Conservation (phyloP, 345 rosid genomes). For the Arabidopsis suecica region DNA sequence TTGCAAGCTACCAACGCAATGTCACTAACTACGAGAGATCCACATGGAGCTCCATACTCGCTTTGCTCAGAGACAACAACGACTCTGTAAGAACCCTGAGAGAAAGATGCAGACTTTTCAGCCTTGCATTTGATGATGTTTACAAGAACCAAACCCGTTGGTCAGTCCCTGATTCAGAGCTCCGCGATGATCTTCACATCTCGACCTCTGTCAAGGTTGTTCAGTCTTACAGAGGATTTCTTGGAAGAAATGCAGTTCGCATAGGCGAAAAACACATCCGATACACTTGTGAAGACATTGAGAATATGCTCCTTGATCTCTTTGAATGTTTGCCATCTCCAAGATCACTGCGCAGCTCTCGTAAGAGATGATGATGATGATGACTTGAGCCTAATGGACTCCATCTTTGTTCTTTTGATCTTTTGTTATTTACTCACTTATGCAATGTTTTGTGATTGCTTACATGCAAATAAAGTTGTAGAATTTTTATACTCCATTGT, state of each 20-base stretch:
- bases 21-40: slow-evolving; percentile 68
- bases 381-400: background rate
- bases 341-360: slow-evolving; percentile 53
- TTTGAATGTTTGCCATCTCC: slow-evolving; percentile 59
- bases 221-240: slow-evolving; percentile 71
- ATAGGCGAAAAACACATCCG: slow-evolving; percentile 64
- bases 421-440: slow-evolving; percentile 8
- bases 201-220: slow-evolving; percentile 69
- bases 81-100: slow-evolving; percentile 44
- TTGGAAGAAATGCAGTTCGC: slow-evolving; percentile 47
- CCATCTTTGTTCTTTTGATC: slow-evolving; percentile 13
- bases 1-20: slow-evolving; percentile 59
- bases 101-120: slow-evolving; percentile 68
- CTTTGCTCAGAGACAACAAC: slow-evolving; percentile 55
- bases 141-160: slow-evolving; percentile 69
- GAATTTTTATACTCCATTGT: slow-evolving; percentile 9
- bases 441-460: slow-evolving; percentile 25
- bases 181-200: slow-evolving; percentile 69
- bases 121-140: slow-evolving; percentile 65
- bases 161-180: slow-evolving; percentile 65
- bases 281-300: slow-evolving; percentile 65
- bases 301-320: slow-evolving; percentile 61
- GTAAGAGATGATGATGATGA: slow-evolving; percentile 54
- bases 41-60: slow-evolving; percentile 69
- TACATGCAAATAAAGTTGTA: slow-evolving; percentile 28